Percentiles rank a stretch among this genome's conserved stretches.
These are phyloP conservation scores for Talaromyces ruber DNA, from an alignment of 495 filamentous ascomycete species.

Conservation along the genomic window DNA sequence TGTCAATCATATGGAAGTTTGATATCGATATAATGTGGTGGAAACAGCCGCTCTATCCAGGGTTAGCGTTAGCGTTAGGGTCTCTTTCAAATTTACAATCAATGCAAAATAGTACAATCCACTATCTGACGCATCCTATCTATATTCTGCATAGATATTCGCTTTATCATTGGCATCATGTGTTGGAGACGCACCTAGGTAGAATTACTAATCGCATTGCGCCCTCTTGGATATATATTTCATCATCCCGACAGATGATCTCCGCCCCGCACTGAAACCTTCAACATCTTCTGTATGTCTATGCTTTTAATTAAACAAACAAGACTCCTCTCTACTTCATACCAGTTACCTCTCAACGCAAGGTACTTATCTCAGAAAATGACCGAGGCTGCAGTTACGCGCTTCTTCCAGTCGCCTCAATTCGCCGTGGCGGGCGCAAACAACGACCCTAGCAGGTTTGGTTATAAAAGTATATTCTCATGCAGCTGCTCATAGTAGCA, in stretches of 20 bases:
- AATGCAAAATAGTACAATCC: too few relatives aligned
- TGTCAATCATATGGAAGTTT: too few relatives aligned
- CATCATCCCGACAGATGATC: neutral
- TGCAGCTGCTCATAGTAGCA: slow-evolving; percentile 4
- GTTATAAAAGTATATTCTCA: slow-evolving; percentile 65
- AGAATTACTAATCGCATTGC: neutral
- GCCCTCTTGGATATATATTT: neutral
- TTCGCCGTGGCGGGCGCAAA: slow-evolving; percentile 92
- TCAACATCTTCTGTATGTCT: neutral
- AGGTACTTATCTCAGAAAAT: neutral
- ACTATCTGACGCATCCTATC: too few relatives aligned
- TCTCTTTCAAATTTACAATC: neutral
- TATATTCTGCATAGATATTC: too few relatives aligned
- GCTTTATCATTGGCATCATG: too few relatives aligned
- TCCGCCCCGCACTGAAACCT: neutral
- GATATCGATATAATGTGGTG: too few relatives aligned
- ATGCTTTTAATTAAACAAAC: neutral
- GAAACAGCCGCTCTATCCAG: neutral
- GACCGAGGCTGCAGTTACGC: slow-evolving; percentile 44
- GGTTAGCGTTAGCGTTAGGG: neutral
- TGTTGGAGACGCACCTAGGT: too few relatives aligned
- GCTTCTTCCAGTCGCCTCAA: slow-evolving; percentile 73
- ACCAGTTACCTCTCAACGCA: neutral
- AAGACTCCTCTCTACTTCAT: neutral
- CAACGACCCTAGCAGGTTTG: slow-evolving; percentile 75